Evolutionary conservation across 2,329 filamentous ascomycete genomes (phyloP), one percentile per base, ranked within the genome.

Genomic region (Fusarium haematococcum): DNA sequence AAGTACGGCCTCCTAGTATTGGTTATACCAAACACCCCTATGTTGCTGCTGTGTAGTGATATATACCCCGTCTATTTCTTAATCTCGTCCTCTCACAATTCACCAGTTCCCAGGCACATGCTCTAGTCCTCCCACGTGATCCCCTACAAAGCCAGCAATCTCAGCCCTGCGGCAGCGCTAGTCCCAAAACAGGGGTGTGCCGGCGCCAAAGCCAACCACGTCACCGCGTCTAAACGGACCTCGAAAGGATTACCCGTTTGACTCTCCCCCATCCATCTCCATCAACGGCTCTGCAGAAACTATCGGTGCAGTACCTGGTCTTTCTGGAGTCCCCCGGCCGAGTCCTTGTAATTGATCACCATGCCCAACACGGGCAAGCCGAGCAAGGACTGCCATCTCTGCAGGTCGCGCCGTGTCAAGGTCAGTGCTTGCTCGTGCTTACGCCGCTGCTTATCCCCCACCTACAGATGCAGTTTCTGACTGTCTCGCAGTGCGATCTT

Each of bases 321-420:
- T 50, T 63, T 37, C 45, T 41, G 18, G 39, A 60, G 14, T 39
- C 23, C 18, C 9, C 52, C 30, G 30, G 43, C 45, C 48, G 23
- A 52, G 56, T 25, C 5, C 18, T 27, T 58, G 39, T 56, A 23
- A 35, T 58, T 59, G 48, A 45, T 54, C 13, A 61, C 23, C 61
- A 85, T 85, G 84, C 84, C 84, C 35, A 85, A 85, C 75, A 84
- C 79, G 27, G 84, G 84, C 35, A 81, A 79, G 69, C 84, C 83
- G 23, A 85, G 84, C 70, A 79, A 79, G 56, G 83, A 85, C 74
- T 85, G 84, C 65, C 83, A 85, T 60, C 79, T 85, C 43, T 85
- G 84, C 69, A 83, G 84, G 37, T 74, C 78, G 45, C 77, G 84
- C 57, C 82, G 84, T 43, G 84, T 85, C 71, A 85, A 85, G 81